Conservation (phyloP, 148 eudicot species). For the Heliosperma pusillum region DNA sequence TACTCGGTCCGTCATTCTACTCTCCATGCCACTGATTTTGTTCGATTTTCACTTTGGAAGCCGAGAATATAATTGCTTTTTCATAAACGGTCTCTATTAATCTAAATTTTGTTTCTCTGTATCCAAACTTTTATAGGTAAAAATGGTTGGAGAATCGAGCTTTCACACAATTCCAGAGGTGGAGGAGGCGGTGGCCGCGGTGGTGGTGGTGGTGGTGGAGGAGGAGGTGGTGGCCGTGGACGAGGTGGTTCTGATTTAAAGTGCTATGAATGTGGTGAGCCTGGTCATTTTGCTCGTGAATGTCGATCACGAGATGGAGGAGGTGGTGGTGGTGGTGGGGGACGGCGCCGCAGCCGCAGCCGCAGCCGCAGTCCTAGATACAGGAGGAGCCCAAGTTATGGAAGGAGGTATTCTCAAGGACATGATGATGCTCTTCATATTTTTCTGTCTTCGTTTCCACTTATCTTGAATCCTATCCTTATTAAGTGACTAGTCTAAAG, state of each 20-base stretch:
- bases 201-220: constrained; percentile 45
- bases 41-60: not conserved
- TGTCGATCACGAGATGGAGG: constrained; percentile 53
- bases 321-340: constrained; percentile 39
- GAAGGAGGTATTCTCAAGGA: constrained; percentile 58
- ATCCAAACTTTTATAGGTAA: constrained; percentile 42
- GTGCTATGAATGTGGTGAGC: constrained; percentile 95
- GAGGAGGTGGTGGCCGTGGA: constrained; percentile 70
- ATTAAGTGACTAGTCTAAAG: too few species aligned
- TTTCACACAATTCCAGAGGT: constrained; percentile 90
- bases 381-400: constrained; percentile 96
- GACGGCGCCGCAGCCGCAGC: constrained; percentile 60
- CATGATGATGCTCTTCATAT: not conserved
- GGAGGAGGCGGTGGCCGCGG: constrained; percentile 72
- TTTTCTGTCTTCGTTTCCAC: not conserved
- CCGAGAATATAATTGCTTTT: not conserved
- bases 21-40: not conserved
- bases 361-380: constrained; percentile 92
- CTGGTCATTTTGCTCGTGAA: constrained; percentile 98
- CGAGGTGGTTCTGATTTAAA: constrained; percentile 95
- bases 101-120: not conserved
- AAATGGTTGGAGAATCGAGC: constrained; percentile 98
- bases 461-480: not conserved
- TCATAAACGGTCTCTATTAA: not conserved
- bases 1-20: not conserved